Conservation (phyloP, 768 basidiomycete genomes). For the Lactifluus pinguis region DNA sequence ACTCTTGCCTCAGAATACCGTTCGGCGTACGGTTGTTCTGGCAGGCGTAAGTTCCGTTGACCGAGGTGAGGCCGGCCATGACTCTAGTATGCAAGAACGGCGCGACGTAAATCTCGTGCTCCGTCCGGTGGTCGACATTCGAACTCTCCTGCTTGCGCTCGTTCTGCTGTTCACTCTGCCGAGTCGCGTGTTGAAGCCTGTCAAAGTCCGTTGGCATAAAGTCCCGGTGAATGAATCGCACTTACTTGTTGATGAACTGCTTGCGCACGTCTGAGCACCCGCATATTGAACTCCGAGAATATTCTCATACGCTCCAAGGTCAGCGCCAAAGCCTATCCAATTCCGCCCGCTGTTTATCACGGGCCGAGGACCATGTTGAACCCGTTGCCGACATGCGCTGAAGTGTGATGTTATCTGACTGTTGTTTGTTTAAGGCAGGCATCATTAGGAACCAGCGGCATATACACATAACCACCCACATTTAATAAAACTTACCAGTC, state of each 20-base stretch:
- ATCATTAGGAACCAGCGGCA: no score
- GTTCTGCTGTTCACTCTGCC: conserved; percentile 57
- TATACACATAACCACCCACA: no score
- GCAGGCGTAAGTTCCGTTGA: conserved; percentile 66
- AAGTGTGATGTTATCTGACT: no score
- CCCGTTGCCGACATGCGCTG: conserved; percentile 30
- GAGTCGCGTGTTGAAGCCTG: not conserved
- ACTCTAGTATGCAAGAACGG: no score
- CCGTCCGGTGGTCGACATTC: conserved; percentile 70
- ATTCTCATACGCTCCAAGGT: conserved; percentile 74
- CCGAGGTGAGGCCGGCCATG: conserved; percentile 74
- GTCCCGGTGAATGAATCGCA: not conserved
- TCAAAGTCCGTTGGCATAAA: not conserved
- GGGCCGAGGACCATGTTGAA: conserved; percentile 69
- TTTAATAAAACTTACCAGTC: no score
- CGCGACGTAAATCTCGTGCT: conserved; percentile 69
- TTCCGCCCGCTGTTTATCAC: conserved; percentile 93
- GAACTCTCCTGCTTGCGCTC: conserved; percentile 46
- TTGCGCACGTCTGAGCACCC: conserved; percentile 87
- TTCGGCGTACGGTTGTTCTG: conserved; percentile 65
- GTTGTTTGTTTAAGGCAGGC: no score
- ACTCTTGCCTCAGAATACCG: conserved; percentile 63
- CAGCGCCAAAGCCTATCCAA: conserved; percentile 94
- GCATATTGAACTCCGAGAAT: conserved; percentile 72
- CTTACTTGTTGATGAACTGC: conserved; percentile 70